Conservation (phyloP, 192 early-diverging fungal genomes). For the Linnemannia exigua region DNA sequence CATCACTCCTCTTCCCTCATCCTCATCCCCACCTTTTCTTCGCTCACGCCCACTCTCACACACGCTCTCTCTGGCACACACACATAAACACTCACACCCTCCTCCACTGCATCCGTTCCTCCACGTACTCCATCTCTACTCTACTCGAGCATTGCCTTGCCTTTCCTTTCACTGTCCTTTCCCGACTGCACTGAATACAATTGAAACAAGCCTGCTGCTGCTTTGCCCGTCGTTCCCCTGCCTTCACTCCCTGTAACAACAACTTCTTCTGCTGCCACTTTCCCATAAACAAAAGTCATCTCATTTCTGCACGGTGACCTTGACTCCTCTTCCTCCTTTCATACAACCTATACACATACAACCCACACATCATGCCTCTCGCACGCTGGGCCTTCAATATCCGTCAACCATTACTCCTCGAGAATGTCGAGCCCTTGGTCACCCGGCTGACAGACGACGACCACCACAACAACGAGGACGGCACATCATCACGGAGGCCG, state of each 20-base stretch:
- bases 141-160: not conserved
- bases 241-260: not conserved
- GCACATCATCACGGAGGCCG: not conserved
- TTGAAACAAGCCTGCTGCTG: not conserved
- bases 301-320: not conserved
- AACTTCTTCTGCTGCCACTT: not conserved
- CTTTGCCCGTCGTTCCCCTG: not conserved
- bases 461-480: not conserved
- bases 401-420: conserved; percentile 46
- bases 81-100: too few relatives aligned
- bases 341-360: not conserved
- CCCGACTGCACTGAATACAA: not conserved
- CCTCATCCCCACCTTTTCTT: not conserved
- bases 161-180: not conserved
- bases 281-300: not conserved
- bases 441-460: conserved; percentile 37
- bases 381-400: conserved; percentile 56
- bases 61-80: too few relatives aligned
- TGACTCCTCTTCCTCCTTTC: not conserved
- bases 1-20: not conserved
- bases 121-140: not conserved
- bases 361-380: conserved; percentile 30
- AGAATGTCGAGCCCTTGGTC: conserved; percentile 43
- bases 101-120: not conserved
- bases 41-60: not conserved